Evolutionary conservation across 371 early-diverging fungal genomes (phyloP).

Genomic region (Zychaea mexicana): DNA sequence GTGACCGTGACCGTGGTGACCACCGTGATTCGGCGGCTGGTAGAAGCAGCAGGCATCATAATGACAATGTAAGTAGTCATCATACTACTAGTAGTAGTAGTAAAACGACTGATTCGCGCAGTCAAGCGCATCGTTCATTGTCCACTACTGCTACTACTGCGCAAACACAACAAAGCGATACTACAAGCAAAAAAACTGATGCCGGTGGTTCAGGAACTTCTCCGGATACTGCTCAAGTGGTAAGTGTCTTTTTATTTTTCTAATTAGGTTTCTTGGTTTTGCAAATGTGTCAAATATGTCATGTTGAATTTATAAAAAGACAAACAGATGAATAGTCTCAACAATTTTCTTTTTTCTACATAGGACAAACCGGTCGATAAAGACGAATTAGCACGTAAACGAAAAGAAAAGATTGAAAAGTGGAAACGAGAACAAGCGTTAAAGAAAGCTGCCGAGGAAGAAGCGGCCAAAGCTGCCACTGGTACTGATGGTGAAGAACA

Average conservation of each 20-base stretch:
- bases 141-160: not conserved
- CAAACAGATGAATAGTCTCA: no score
- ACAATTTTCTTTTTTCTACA: conserved; percentile 1
- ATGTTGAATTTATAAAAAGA: not conserved
- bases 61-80: conserved; percentile 49
- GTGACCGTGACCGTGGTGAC: not conserved
- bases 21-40: not conserved
- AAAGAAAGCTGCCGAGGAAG: conserved; percentile 42
- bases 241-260: not conserved
- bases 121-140: conserved; percentile 24
- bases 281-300: no score
- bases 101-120: conserved; percentile 38
- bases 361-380: conserved; percentile 23
- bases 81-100: no score
- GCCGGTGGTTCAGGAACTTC: conserved; percentile 5
- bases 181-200: not conserved
- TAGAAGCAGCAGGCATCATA: conserved; percentile 2
- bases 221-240: not conserved
- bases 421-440: conserved; percentile 70
- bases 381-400: conserved; percentile 67
- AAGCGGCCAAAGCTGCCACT: conserved; percentile 16
- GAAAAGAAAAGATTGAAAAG: conserved; percentile 73
- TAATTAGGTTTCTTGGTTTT: no score
- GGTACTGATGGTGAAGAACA: conserved; percentile 12
- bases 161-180: not conserved